These are phyloP conservation scores for Stephanodiscus triporus DNA, from an alignment of 108 stramenopile species.

Conservation along the genomic window DNA sequence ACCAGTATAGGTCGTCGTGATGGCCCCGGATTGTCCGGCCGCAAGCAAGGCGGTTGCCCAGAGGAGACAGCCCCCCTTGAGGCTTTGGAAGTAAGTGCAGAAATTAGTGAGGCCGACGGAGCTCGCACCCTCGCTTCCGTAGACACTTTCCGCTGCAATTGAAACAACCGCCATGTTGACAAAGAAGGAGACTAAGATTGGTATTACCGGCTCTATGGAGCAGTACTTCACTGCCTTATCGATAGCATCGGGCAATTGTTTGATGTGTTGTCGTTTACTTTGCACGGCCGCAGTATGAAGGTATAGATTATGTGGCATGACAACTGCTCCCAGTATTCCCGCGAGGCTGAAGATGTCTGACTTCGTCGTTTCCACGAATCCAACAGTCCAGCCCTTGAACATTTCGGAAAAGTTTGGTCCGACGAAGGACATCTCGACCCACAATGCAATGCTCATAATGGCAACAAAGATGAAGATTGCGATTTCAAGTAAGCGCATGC, in stretches of 20 bases:
- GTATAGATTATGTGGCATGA: slow-evolving; percentile 91
- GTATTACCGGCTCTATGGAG: slow-evolving; percentile 78
- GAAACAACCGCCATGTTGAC: slow-evolving; percentile 84
- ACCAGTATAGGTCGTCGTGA: slow-evolving; percentile 89
- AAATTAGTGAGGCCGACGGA: slow-evolving; percentile 65
- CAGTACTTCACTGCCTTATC: slow-evolving; percentile 74
- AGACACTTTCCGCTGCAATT: slow-evolving; percentile 84
- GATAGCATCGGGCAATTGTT: slow-evolving; percentile 40
- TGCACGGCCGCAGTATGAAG: slow-evolving; percentile 84
- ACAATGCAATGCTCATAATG: slow-evolving; percentile 76
- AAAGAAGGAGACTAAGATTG: slow-evolving; percentile 77
- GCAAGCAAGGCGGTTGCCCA: slow-evolving; percentile 87
- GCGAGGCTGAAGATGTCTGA: slow-evolving; percentile 66
- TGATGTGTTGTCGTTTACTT: slow-evolving; percentile 48
- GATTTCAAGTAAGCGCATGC: slow-evolving; percentile 71
- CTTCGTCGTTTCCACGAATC: slow-evolving; percentile 55
- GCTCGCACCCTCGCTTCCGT: slow-evolving; percentile 43
- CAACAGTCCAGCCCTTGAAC: slow-evolving; percentile 58
- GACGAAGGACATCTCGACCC: slow-evolving; percentile 67
- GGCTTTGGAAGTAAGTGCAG: slow-evolving; percentile 57
- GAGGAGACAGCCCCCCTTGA: slow-evolving; percentile 67
- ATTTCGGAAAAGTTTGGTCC: slow-evolving; percentile 52
- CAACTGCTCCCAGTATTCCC: slow-evolving; percentile 79
- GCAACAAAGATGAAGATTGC: slow-evolving; percentile 75
- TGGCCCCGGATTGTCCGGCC: slow-evolving; percentile 78